These are phyloP conservation scores for Starmerella khaoyaiensis DNA, from an alignment of 805 yeast species.

Conservation along the genomic window DNA sequence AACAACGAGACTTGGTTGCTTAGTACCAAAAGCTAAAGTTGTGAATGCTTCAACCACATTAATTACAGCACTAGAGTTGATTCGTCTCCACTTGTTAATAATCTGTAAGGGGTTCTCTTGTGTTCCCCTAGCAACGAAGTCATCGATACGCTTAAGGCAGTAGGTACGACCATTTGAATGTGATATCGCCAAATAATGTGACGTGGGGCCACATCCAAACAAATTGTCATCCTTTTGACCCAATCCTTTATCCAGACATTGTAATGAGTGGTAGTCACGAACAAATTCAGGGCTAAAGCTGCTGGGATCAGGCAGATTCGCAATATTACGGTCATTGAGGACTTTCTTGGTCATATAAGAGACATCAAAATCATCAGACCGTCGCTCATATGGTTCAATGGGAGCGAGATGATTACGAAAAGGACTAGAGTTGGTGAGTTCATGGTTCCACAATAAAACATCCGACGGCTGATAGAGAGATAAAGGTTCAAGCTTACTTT, in stretches of 20 bases:
- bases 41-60: conserved; percentile 72
- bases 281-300: conserved; percentile 59
- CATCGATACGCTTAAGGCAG: conserved; percentile 60
- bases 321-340: conserved; percentile 63
- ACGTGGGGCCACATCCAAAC: conserved; percentile 17
- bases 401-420: conserved; percentile 30
- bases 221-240: conserved; percentile 18
- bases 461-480: conserved; percentile 21
- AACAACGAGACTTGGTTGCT: conserved; percentile 36
- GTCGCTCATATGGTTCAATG: conserved; percentile 57
- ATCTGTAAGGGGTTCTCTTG: conserved; percentile 44
- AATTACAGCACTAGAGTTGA: conserved; percentile 46
- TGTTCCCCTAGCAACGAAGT: conserved; percentile 35
- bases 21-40: conserved; percentile 49
- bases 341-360: conserved; percentile 58
- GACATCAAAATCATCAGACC: conserved; percentile 55
- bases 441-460: conserved; percentile 56
- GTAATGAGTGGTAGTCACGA: conserved; percentile 71
- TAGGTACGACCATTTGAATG: conserved; percentile 67
- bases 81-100: conserved; percentile 54
- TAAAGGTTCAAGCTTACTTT: conserved; percentile 9
- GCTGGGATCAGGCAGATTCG: conserved; percentile 43
- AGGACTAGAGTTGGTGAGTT: conserved; percentile 86
- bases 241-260: conserved; percentile 48
- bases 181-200: conserved; percentile 67